Conservation (phyloP, 805 yeast species). For the Scheffersomyces spartinae region DNA sequence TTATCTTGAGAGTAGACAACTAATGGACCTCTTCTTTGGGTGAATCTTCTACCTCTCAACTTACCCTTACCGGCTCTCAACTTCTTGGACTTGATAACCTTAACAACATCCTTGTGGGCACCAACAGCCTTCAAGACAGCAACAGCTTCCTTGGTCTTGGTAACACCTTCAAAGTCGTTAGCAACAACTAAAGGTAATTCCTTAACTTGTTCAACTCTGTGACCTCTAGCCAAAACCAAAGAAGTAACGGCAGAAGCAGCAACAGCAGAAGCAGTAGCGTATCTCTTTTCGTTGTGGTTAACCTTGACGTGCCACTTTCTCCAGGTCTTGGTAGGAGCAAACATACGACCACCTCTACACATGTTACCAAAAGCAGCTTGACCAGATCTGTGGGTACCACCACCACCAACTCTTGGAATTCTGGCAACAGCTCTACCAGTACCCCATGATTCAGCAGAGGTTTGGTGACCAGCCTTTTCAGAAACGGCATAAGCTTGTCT, state of each 20-base stretch:
- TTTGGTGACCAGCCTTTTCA: constrained; percentile 99
- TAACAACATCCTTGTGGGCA: constrained; percentile 96
- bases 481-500: constrained; percentile 99
- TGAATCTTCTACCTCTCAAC: constrained; percentile 98
- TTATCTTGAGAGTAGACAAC: constrained; percentile 97
- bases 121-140: constrained; percentile 97
- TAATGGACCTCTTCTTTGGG: constrained; percentile 99
- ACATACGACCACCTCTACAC: constrained; percentile 99
- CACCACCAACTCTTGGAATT: constrained; percentile 99
- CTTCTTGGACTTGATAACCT: constrained; percentile 97
- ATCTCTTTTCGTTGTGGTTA: constrained; percentile 99
- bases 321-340: constrained; percentile 99
- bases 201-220: constrained; percentile 96
- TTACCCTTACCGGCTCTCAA: constrained; percentile 99
- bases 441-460: constrained; percentile 99
- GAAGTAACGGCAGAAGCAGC: constrained; percentile 99
- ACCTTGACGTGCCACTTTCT: constrained; percentile 99
- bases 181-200: constrained; percentile 98
- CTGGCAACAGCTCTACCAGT: constrained; percentile 99
- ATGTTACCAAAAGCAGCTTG: constrained; percentile 99
- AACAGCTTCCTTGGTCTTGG: constrained; percentile 97
- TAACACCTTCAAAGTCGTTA: constrained; percentile 81
- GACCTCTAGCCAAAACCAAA: constrained; percentile 98
- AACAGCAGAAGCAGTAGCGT: constrained; percentile 99
- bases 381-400: constrained; percentile 99